These are phyloP conservation scores for Aspergillus kassunensis DNA, from an alignment of 495 filamentous ascomycete species.

Conservation along the genomic window DNA sequence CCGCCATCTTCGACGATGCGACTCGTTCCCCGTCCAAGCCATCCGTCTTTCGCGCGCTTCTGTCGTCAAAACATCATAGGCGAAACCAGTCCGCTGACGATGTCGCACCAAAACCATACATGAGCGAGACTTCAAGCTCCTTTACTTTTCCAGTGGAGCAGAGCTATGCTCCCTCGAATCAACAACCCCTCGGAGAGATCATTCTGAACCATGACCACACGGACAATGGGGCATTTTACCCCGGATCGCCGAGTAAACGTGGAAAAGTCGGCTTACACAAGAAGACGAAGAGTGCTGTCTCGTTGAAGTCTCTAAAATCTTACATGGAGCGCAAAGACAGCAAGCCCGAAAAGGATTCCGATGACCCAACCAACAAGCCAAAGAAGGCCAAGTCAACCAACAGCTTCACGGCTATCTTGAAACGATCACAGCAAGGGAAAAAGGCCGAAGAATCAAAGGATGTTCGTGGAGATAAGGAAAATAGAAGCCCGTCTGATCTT, in stretches of 20 bases:
- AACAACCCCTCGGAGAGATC: constrained; percentile 38
- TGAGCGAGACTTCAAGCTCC: not conserved
- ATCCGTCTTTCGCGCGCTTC: constrained; percentile 44
- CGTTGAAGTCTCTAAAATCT: constrained; percentile 55
- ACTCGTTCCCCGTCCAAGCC: constrained; percentile 33
- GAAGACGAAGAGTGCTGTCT: constrained; percentile 63
- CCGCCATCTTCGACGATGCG: constrained; percentile 46
- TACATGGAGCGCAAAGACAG: constrained; percentile 53
- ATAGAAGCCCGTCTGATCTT: constrained; percentile 52
- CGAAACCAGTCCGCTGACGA: constrained; percentile 41
- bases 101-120: constrained; percentile 17
- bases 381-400: constrained; percentile 85
- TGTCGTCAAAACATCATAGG: constrained; percentile 38
- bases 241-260: constrained; percentile 24
- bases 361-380: constrained; percentile 47
- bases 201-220: constrained; percentile 36
- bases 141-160: constrained; percentile 29
- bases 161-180: constrained; percentile 17
- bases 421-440: constrained; percentile 41
- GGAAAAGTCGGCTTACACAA: constrained; percentile 48
- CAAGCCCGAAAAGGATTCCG: constrained; percentile 38
- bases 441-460: constrained; percentile 47
- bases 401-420: constrained; percentile 59
- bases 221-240: constrained; percentile 19
- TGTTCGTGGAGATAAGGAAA: constrained; percentile 63